phyloP scores from a whole-genome alignment of 1,284 basidiomycete genomes.

The Amylostereum areolatum region DNA sequence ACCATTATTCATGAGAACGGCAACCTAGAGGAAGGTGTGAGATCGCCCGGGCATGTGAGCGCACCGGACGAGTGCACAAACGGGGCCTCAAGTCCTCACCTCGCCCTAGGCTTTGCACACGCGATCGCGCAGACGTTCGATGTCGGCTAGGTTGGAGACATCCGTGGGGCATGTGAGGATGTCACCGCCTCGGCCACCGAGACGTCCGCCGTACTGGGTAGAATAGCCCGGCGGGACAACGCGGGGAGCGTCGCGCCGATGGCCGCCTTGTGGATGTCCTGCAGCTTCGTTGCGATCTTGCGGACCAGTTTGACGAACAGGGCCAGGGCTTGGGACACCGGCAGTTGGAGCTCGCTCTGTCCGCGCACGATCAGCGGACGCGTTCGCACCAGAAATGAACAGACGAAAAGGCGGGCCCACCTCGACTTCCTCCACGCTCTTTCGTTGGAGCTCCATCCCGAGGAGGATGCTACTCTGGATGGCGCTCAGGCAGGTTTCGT shows the following conservation, averaged over 20 bases:
- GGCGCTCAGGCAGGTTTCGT: slow-evolving; percentile 64
- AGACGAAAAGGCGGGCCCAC: no score
- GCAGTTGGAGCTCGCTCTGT: slow-evolving; percentile 78
- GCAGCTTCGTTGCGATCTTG: slow-evolving; percentile 76
- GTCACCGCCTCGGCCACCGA: no score
- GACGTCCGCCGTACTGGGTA: no score
- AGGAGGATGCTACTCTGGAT: slow-evolving; percentile 88
- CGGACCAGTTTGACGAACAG: slow-evolving; percentile 90
- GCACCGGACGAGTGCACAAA: slow-evolving; percentile 1
- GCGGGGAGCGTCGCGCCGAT: slow-evolving; percentile 57
- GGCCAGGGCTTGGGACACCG: slow-evolving; percentile 84
- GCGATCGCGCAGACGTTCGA: slow-evolving; percentile 65
- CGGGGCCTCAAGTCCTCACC: slow-evolving; percentile 45
- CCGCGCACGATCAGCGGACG: no score
- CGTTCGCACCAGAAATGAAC: no score
- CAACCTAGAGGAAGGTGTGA: slow-evolving; percentile 17
- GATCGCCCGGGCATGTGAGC: not conserved
- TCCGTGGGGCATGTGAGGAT: slow-evolving; percentile 74
- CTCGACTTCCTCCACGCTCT: slow-evolving; percentile 88
- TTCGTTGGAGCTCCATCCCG: slow-evolving; percentile 88
- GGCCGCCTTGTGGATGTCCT: slow-evolving; percentile 77
- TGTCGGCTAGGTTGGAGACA: slow-evolving; percentile 70
- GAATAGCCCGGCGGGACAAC: no score
- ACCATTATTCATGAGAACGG: no score
- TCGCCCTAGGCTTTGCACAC: slow-evolving; percentile 88